Conservation (phyloP, 2,329 filamentous ascomycete species). For the Didymella glomerata region DNA sequence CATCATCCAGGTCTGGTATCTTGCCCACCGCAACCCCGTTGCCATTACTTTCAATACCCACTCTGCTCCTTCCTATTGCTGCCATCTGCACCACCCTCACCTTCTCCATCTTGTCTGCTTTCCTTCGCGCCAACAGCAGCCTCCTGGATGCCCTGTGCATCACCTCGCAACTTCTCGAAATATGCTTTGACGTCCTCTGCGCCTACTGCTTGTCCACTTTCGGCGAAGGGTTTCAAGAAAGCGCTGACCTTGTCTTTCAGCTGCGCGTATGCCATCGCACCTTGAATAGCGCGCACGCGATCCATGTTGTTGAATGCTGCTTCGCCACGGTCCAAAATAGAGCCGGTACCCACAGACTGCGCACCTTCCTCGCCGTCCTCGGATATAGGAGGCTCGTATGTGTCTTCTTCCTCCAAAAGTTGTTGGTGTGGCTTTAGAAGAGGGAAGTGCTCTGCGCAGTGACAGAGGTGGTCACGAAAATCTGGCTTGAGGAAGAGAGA, state of each 20-base stretch:
- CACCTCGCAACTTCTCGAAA: conserved; percentile 92
- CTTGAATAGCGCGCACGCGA: conserved; percentile 88
- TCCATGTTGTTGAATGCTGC: conserved; percentile 91
- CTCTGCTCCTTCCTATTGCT: conserved; percentile 51
- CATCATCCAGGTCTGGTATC: conserved; percentile 10
- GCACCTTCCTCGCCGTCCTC: conserved; percentile 62
- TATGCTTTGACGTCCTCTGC: conserved; percentile 97
- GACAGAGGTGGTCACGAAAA: conserved; percentile 86
- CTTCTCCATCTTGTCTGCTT: conserved; percentile 39
- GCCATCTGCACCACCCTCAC: conserved; percentile 35
- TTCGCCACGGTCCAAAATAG: conserved; percentile 89
- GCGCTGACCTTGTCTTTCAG: conserved; percentile 95
- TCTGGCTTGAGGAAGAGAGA: conserved; percentile 82
- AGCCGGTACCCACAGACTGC: conserved; percentile 74
- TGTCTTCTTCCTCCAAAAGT: conserved; percentile 92
- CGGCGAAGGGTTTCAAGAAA: conserved; percentile 92
- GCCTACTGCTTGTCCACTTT: conserved; percentile 85
- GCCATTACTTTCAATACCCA: conserved; percentile 43
- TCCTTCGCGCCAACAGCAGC: conserved; percentile 44
- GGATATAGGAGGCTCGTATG: conserved; percentile 90
- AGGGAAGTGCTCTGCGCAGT: conserved; percentile 81
- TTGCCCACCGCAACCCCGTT: conserved; percentile 2
- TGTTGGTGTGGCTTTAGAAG: conserved; percentile 75
- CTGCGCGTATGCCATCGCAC: conserved; percentile 97
- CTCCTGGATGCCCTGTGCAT: conserved; percentile 72